phyloP scores from a whole-genome alignment of 1,139 yeast genomes.

The Wickerhamomyces sp. region DNA sequence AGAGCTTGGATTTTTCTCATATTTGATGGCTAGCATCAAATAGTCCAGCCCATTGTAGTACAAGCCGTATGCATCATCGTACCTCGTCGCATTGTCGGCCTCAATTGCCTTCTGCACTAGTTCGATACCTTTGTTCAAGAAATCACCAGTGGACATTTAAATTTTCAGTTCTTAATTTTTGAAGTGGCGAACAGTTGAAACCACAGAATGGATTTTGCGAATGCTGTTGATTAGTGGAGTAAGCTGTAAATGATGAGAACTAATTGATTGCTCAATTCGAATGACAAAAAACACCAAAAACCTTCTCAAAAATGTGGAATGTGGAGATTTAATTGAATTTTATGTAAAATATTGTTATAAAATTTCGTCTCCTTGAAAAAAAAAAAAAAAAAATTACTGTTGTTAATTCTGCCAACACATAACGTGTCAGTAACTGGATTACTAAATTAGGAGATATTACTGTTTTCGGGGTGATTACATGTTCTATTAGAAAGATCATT shows the following conservation, averaged over 20 bases:
- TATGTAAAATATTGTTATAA: too few relatives aligned
- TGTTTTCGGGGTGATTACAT: background rate
- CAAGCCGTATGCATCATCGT: constrained; percentile 90
- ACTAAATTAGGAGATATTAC: background rate
- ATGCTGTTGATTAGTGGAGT: too few relatives aligned
- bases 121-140: constrained; percentile 88
- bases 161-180: too few relatives aligned
- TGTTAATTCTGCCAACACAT: background rate
- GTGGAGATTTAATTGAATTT: too few relatives aligned
- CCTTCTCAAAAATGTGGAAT: background rate
- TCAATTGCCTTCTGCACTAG: constrained; percentile 92
- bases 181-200: background rate
- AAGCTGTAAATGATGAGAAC: too few relatives aligned
- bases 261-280: too few relatives aligned
- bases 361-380: too few relatives aligned
- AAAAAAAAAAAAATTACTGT: too few relatives aligned
- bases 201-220: background rate
- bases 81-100: constrained; percentile 85
- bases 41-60: constrained; percentile 94
- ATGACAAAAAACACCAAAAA: background rate
- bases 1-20: constrained; percentile 87
- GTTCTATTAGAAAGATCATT: background rate
- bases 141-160: constrained; percentile 71
- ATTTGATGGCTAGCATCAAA: constrained; percentile 91
- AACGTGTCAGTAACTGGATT: background rate